Evolutionary conservation across 371 early-diverging fungal genomes (phyloP).

Genomic region (Mucor velutinosus): DNA sequence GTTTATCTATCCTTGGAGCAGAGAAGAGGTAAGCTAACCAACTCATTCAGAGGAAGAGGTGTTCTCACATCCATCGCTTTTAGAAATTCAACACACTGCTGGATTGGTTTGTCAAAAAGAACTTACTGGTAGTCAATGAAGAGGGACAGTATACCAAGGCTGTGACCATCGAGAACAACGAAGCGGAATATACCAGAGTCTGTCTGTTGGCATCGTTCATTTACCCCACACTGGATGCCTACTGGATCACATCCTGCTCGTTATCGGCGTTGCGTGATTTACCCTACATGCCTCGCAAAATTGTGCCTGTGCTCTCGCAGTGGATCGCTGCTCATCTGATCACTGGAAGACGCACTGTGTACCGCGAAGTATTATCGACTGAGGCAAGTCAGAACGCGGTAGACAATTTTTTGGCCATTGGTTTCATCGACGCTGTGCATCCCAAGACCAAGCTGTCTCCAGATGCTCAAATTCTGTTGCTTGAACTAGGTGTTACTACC

Average conservation of each 20-base stretch:
- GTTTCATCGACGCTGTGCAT: slow-evolving; percentile 50
- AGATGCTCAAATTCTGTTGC: slow-evolving; percentile 48
- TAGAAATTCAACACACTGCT: slow-evolving; percentile 46
- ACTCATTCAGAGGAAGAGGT: too few species aligned
- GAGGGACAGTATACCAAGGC: slow-evolving; percentile 23
- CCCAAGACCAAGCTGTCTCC: slow-evolving; percentile 49
- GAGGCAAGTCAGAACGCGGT: slow-evolving; percentile 54
- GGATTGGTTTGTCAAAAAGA: slow-evolving; percentile 34
- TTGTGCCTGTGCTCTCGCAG: slow-evolving; percentile 49
- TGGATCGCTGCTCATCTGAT: slow-evolving; percentile 59
- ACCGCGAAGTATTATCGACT: slow-evolving; percentile 53
- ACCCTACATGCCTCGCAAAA: slow-evolving; percentile 53
- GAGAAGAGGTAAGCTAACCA: slow-evolving; percentile 49
- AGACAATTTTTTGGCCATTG: slow-evolving; percentile 49
- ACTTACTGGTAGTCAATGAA: slow-evolving; percentile 18
- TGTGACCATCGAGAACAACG: slow-evolving; percentile 32
- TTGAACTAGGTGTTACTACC: slow-evolving; percentile 49
- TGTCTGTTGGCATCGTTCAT: slow-evolving; percentile 51
- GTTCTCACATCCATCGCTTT: background rate
- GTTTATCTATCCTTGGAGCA: slow-evolving; percentile 50
- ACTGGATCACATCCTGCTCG: slow-evolving; percentile 57
- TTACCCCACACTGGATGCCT: slow-evolving; percentile 53
- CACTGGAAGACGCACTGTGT: slow-evolving; percentile 50
- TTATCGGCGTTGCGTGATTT: slow-evolving; percentile 52
- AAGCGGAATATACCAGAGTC: slow-evolving; percentile 34